These are phyloP conservation scores for Scutellaria minor DNA, from an alignment of 257 asterid genomes.

Conservation along the genomic window DNA sequence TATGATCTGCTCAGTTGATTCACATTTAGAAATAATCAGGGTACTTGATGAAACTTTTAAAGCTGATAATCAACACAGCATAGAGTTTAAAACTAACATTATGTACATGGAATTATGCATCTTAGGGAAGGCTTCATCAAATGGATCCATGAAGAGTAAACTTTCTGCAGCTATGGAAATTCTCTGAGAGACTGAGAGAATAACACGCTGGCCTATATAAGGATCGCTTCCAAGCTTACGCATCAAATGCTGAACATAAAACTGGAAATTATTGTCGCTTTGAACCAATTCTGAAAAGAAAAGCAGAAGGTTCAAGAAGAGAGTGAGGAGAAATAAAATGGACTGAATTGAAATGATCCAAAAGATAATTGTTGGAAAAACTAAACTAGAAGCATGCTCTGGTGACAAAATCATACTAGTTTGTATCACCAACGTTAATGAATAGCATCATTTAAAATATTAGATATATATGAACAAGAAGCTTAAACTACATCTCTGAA, in stretches of 20 bases:
- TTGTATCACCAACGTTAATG: background rate
- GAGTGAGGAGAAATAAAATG: constrained; percentile 25
- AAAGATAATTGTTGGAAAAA: constrained; percentile 1
- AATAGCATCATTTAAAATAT: constrained; percentile 14
- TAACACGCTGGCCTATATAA: constrained; percentile 76
- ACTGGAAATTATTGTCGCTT: constrained; percentile 43
- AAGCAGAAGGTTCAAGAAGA: constrained; percentile 16
- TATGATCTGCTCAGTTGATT: constrained; percentile 17
- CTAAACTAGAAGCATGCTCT: constrained; percentile 19
- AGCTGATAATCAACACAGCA: background rate
- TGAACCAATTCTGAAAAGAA: constrained; percentile 52
- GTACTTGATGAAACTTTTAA: constrained; percentile 1
- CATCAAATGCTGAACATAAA: constrained; percentile 76
- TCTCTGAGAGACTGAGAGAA: constrained; percentile 81
- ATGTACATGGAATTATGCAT: constrained; percentile 69
- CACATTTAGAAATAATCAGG: background rate
- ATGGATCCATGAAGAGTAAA: constrained; percentile 88
- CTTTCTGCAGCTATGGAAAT: constrained; percentile 82
- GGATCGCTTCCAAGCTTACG: constrained; percentile 87
- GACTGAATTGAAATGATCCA: constrained; percentile 6
- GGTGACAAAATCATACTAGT: constrained; percentile 11
- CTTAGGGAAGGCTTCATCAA: constrained; percentile 70
- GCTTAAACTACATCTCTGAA: constrained; percentile 25
- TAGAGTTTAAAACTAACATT: constrained; percentile 66
- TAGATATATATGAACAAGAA: background rate